Percentiles rank a stretch among this genome's conserved stretches.
Conservation (phyloP, 83 land plant genomes). For the Thuja plicata region DNA sequence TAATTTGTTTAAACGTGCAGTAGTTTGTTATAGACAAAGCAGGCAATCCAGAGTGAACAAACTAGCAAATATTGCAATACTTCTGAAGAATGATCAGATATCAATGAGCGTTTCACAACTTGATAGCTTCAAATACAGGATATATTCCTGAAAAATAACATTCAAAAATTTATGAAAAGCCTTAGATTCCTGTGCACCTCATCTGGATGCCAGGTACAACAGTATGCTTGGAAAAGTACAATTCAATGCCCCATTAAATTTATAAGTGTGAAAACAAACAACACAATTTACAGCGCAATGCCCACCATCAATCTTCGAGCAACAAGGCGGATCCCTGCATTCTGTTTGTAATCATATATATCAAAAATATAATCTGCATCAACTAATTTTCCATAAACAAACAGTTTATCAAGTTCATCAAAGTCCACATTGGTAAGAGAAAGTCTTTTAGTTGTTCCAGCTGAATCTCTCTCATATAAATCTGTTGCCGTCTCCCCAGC, state of each 20-base stretch:
- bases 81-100: background rate
- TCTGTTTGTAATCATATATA: conserved; percentile 52
- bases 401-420: conserved; percentile 39
- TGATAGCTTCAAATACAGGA: background rate
- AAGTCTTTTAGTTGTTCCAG: conserved; percentile 32
- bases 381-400: conserved; percentile 40
- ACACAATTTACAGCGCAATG: background rate
- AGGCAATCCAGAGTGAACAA: background rate
- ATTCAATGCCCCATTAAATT: background rate
- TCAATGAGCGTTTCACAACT: background rate
- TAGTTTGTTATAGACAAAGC: background rate
- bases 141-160: background rate
- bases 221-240: background rate
- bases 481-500: conserved; percentile 38
- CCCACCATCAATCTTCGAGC: conserved; percentile 36
- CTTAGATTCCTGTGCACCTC: background rate
- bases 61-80: background rate
- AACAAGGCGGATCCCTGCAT: conserved; percentile 60
- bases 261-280: background rate
- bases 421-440: conserved; percentile 28
- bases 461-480: conserved; percentile 40
- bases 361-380: conserved; percentile 54
- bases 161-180: background rate
- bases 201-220: background rate
- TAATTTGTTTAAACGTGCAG: background rate